These are phyloP conservation scores for Penicillium hordei DNA, from an alignment of 2,329 filamentous ascomycete species.

Conservation along the genomic window DNA sequence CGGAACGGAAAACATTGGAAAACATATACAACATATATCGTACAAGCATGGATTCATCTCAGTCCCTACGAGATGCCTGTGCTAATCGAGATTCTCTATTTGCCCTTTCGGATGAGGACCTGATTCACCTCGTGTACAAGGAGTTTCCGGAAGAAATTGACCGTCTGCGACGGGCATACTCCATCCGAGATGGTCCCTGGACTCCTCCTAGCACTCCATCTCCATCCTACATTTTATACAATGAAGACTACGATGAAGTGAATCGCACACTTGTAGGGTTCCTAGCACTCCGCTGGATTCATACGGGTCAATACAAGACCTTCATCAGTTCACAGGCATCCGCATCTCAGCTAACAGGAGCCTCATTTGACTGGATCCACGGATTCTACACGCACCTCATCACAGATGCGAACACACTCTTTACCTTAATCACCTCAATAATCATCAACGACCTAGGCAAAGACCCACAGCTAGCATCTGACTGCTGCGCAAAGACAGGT, in stretches of 20 bases:
- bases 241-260: constrained; percentile 18
- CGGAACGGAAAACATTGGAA: not conserved
- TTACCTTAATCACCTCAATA: constrained; percentile 15
- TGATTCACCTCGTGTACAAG: constrained; percentile 10
- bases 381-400: constrained; percentile 7
- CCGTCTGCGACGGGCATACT: constrained; percentile 17
- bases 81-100: constrained; percentile 12
- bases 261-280: constrained; percentile 17
- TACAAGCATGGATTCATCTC: constrained; percentile 3
- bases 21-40: no score
- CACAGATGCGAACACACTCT: constrained; percentile 8
- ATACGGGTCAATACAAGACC: constrained; percentile 12
- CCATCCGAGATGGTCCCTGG: constrained; percentile 13
- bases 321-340: constrained; percentile 15
- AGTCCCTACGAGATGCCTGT: constrained; percentile 9
- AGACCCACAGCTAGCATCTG: constrained; percentile 15
- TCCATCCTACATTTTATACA: constrained; percentile 16
- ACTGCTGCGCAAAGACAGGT: constrained; percentile 11
- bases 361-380: constrained; percentile 18
- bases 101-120: not conserved
- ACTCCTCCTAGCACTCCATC: constrained; percentile 1
- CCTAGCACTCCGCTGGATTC: constrained; percentile 19
- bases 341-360: constrained; percentile 3
- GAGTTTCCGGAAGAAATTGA: constrained; percentile 19
- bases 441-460: constrained; percentile 18